Evolutionary conservation across 2,329 filamentous ascomycete genomes (phyloP), one percentile per base, ranked within the genome.

Genomic region (Alternaria sp.): DNA sequence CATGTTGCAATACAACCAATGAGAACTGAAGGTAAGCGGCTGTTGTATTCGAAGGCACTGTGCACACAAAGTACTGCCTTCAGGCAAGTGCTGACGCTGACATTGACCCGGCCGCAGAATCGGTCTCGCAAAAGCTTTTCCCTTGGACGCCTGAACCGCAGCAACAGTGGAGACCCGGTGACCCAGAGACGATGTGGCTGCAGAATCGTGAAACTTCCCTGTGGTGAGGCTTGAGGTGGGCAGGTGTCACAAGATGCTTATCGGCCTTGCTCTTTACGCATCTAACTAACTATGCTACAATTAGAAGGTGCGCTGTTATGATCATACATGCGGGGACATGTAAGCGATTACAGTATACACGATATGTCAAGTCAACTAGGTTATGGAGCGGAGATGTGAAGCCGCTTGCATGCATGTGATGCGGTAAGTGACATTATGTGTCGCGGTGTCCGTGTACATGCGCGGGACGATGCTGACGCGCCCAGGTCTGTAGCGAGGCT

Each of bases 141-240:
- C 32, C 53, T 57, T 18, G 57, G 46, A 52, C 46, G 57, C 50
- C 53, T 51, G 20, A 46, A 48, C 18, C 27, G 45, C 50, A 54
- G 27, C 27, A 50, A 28, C 51, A 56, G 54, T 57, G 59, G 62
- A 57, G 46, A 49, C 44, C 22, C 59, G 44, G 44, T 36, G 32
- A 61, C 28, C 9, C 52, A 49, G 59, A 25, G 25, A 28, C n/a
- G 10, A 28, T 20, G 8, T 44, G 18, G 25, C 40, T 57, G 38
- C 40, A 34, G 28, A 25, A 30, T 46, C 14, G 49, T 41, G 16
- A 8, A 20, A 10, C 20, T 11, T 32, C 30, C 32, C 45, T 52
- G 25, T 51, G 46, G 18, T 51, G 51, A 43, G 44, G 25, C 38
- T 45, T 46, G 25, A 50, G 9, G 4, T 22, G 3, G 27, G 12